Percentiles rank a stretch among this genome's conserved stretches.
phyloP scores from a whole-genome alignment of 2,329 filamentous ascomycete genomes.

The Bimuria novae-zelandiae region DNA sequence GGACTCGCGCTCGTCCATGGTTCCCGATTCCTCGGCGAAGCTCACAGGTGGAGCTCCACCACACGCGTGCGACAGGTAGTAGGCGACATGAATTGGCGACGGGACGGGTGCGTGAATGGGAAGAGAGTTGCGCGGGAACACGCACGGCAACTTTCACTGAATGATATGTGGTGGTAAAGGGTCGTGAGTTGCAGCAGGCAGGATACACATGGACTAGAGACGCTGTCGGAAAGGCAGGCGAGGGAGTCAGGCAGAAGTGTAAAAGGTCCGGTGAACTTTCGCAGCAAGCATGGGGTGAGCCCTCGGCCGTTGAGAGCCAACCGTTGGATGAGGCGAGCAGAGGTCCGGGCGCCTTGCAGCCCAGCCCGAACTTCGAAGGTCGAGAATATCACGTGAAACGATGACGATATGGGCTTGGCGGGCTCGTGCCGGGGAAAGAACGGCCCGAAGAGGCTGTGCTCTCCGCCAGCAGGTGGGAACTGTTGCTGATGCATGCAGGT shows the following conservation, averaged over 20 bases:
- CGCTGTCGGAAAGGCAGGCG: background rate
- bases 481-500: conserved; percentile 8
- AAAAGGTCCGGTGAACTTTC: conserved; percentile 2
- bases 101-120: background rate
- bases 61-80: conserved; percentile 28
- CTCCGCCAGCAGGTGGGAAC: conserved; percentile 4
- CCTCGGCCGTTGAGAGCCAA: conserved; percentile 14
- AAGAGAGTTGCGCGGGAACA: background rate
- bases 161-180: background rate
- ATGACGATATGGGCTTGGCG: conserved; percentile 13
- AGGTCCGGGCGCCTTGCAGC: background rate
- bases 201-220: conserved; percentile 1
- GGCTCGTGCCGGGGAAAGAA: conserved; percentile 7
- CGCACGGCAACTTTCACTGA: background rate
- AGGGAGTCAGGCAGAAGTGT: background rate
- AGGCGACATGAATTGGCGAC: conserved; percentile 31
- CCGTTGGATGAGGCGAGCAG: conserved; percentile 24
- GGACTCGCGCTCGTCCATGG: conserved; percentile 41
- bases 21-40: conserved; percentile 26
- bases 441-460: conserved; percentile 17
- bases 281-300: conserved; percentile 5
- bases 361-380: background rate
- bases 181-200: background rate
- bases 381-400: conserved; percentile 1
- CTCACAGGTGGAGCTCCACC: conserved; percentile 39